Base-by-base conservation (phyloP, 1,284 basidiomycete genomes). In the Schizopora paradoxa region DNA sequence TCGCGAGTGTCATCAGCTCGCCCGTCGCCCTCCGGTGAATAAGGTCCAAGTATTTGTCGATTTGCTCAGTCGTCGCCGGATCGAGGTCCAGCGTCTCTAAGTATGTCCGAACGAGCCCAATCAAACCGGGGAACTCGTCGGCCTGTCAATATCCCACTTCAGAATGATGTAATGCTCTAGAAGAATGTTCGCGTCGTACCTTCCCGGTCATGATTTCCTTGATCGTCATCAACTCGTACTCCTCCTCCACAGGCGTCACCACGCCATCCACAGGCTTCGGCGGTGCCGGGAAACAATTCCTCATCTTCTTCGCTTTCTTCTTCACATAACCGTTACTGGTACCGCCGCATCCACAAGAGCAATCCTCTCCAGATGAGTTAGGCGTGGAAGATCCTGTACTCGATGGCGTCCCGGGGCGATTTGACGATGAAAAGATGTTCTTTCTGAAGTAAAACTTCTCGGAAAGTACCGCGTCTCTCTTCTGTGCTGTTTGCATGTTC, bases 121-220 rank as follows among this genome's bases (percentile, higher is more conserved):
- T 64, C 25, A 99, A 68, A 7, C 96, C 96, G 0, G 89, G 89
- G 74, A 92, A 97, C 14, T 66, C 61, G 34, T 68, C 66, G 18
- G 74, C 77, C 76, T 89, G 49, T 27, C 51, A 41, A 25, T 18
- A n/a, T n/a, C n/a, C n/a, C 23, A 34, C 26, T 8, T 32, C 16
- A 31, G 28, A 31, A 23, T 18, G 35, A 42, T 29, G 16, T 28
- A 32, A 37, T 45, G 28, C 10, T 5, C 13, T 21, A 21, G 2
- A 27, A 8, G 32, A 29, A 41, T 27, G n/a, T 29, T 26, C 18
- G 10, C n/a, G 26, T 40, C 22, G 43, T 54, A 85, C 87, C 75
- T 87, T 90, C 14, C 96, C 96, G 59, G 90, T 91, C 67, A 99
- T 88, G 37, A 99, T 88, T 67, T 99, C 92, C 55, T 91, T 72